Base-by-base conservation (phyloP, 306 rosid genomes). In the Cercis canadensis region DNA sequence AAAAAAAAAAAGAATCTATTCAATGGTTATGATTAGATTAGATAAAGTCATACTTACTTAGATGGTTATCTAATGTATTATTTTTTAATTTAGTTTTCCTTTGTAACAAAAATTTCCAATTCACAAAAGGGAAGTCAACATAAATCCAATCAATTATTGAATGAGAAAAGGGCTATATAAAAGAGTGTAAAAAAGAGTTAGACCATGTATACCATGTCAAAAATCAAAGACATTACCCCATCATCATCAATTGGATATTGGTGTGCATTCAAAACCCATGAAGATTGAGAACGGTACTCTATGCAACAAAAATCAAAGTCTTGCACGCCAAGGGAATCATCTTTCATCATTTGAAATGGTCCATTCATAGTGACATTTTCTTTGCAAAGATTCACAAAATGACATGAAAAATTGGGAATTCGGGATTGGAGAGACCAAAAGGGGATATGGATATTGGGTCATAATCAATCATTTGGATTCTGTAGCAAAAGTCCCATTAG, bases 291-390 rank as follows among this genome's bases (percentile, higher is more conserved):
- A 0, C 6, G 43, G 10, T 24, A 37, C 8, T 11, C 63, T 18
- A 51, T 24, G 62, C 69, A 40, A 41, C 53, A 67, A 52, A 39
- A 43, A 73, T 37, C 29, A 24, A 75, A 75, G 59, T 61, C 71
- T 74, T 85, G 79, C 93, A 88, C 85, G 88, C 90, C 80, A 85
- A 77, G 87, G 84, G 84, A 83, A 85, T 83, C 65, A 79, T 75
- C 71, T 78, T 70, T 64, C 64, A 78, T 80, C 66, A 83, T 81
- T 85, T 73, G 65, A 72, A 72, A 67, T 17, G 63, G 70, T 32
- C 55, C 24, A 21, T 60, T 55, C 54, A 65, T 62, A 52, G 57
- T 44, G 18, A 50, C 40, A 52, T 34, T 80, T 72, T 44, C 39
- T 29, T 53, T 43, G 43, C 18, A 57, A 70, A 77, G 67, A 83